These are phyloP conservation scores for Hypoxylon sp. DNA, from an alignment of 2,329 filamentous ascomycete species.

Conservation along the genomic window DNA sequence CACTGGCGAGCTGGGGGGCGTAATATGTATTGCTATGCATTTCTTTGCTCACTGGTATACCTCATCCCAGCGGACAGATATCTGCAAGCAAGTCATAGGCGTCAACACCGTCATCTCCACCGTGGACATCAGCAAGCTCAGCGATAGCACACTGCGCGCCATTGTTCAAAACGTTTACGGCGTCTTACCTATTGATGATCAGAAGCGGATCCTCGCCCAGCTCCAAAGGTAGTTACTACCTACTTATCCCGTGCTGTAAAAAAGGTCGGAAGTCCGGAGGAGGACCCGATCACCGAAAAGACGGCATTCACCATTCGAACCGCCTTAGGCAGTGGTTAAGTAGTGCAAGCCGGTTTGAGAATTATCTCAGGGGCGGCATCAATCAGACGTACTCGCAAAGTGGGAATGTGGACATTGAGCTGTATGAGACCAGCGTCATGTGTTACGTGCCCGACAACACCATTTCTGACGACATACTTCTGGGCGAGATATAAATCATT, in stretches of 20 bases:
- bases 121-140: slow-evolving; percentile 1
- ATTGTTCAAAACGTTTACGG: slow-evolving; percentile 8
- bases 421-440: slow-evolving; percentile 2
- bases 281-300: neutral
- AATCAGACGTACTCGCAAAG: neutral
- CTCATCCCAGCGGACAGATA: slow-evolving; percentile 5
- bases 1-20: slow-evolving; percentile 2
- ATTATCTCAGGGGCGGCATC: slow-evolving; percentile 1
- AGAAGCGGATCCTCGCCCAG: slow-evolving; percentile 1
- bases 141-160: neutral
- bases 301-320: neutral
- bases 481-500: neutral
- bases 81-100: slow-evolving; percentile 6
- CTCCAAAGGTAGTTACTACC: slow-evolving; percentile 3
- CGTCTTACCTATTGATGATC: neutral
- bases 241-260: neutral
- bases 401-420: neutral
- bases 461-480: neutral
- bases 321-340: neutral
- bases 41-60: slow-evolving; percentile 4
- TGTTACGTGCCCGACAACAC: neutral
- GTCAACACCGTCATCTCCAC: slow-evolving; percentile 1
- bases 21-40: slow-evolving; percentile 2
- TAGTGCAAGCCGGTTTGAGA: slow-evolving; percentile 3
- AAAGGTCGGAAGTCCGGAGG: neutral